Evolutionary conservation across 306 rosid species (phyloP).

Genomic region (Dalbergia oliveri): DNA sequence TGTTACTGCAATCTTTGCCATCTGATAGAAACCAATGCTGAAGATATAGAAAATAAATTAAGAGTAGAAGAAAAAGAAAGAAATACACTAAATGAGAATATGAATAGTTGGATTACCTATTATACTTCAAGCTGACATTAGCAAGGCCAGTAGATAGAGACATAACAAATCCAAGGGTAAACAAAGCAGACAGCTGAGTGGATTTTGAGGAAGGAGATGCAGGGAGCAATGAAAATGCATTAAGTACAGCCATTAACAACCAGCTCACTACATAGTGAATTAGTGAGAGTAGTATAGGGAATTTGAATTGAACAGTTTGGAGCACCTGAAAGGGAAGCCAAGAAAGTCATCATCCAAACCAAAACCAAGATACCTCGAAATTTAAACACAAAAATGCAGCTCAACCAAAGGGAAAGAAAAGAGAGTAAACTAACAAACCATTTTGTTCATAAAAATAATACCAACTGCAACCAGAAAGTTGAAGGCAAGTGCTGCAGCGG

Average conservation of each 20-base stretch:
- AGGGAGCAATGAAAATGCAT: slow-evolving; percentile 70
- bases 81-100: slow-evolving; percentile 25
- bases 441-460: slow-evolving; percentile 84
- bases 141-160: slow-evolving; percentile 89
- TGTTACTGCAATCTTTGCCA: slow-evolving; percentile 91
- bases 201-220: slow-evolving; percentile 77
- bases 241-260: slow-evolving; percentile 82
- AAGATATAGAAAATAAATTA: slow-evolving; percentile 50
- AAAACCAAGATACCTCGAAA: slow-evolving; percentile 28
- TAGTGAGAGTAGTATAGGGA: slow-evolving; percentile 78
- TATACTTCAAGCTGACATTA: slow-evolving; percentile 88
- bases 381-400: slow-evolving; percentile 10
- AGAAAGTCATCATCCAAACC: slow-evolving; percentile 36
- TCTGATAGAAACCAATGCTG: slow-evolving; percentile 96
- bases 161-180: slow-evolving; percentile 88
- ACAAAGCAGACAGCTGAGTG: slow-evolving; percentile 61
- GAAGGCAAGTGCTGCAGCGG: slow-evolving; percentile 78
- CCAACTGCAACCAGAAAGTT: slow-evolving; percentile 83
- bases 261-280: slow-evolving; percentile 88
- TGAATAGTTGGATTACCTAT: slow-evolving; percentile 61
- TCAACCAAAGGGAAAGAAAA: slow-evolving; percentile 29
- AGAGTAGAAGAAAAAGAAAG: slow-evolving; percentile 31
- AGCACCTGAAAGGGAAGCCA: slow-evolving; percentile 67
- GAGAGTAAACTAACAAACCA: slow-evolving; percentile 61
- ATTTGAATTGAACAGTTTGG: slow-evolving; percentile 75